These are phyloP conservation scores for Globisporangium takayamanum DNA, from an alignment of 352 stramenopile genomes.

Conservation along the genomic window DNA sequence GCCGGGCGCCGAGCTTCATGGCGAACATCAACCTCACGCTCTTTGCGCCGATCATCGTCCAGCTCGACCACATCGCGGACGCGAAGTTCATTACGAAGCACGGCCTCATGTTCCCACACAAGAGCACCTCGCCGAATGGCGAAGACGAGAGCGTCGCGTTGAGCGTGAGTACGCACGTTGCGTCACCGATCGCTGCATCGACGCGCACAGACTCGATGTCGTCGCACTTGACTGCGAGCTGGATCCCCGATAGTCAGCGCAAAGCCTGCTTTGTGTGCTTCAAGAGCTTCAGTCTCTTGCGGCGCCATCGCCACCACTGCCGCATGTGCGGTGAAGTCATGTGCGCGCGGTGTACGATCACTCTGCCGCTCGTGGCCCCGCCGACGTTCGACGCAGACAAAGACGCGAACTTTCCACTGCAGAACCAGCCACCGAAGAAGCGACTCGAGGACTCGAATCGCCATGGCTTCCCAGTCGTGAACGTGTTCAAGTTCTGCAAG, in stretches of 20 bases:
- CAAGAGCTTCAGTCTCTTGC: slow-evolving; percentile 60
- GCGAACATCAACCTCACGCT: slow-evolving; percentile 55
- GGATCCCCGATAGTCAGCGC: slow-evolving; percentile 51
- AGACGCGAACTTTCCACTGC: slow-evolving; percentile 18
- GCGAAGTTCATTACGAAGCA: slow-evolving; percentile 83
- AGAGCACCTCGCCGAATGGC: slow-evolving; percentile 2
- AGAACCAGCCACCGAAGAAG: slow-evolving; percentile 37
- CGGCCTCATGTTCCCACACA: slow-evolving; percentile 56
- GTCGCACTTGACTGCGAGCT: slow-evolving; percentile 32
- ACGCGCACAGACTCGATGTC: slow-evolving; percentile 3
- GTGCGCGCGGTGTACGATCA: slow-evolving; percentile 59
- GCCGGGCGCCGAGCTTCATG: slow-evolving; percentile 40
- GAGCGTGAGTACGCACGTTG: slow-evolving; percentile 30
- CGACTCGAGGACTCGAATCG: slow-evolving; percentile 27
- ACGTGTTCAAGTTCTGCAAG: slow-evolving; percentile 67
- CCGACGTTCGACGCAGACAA: slow-evolving; percentile 9
- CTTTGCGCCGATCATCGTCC: slow-evolving; percentile 52
- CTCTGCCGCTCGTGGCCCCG: slow-evolving; percentile 51
- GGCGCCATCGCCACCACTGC: slow-evolving; percentile 62
- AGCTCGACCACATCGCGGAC: slow-evolving; percentile 60
- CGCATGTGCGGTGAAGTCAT: slow-evolving; percentile 77
- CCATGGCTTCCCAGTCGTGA: slow-evolving; percentile 52
- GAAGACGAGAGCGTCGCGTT: slow-evolving; percentile 7
- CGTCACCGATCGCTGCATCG: slow-evolving; percentile 19
- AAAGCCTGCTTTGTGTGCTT: slow-evolving; percentile 64